phyloP scores from a whole-genome alignment of 495 filamentous ascomycete species.

The Daldinia caldariorum region DNA sequence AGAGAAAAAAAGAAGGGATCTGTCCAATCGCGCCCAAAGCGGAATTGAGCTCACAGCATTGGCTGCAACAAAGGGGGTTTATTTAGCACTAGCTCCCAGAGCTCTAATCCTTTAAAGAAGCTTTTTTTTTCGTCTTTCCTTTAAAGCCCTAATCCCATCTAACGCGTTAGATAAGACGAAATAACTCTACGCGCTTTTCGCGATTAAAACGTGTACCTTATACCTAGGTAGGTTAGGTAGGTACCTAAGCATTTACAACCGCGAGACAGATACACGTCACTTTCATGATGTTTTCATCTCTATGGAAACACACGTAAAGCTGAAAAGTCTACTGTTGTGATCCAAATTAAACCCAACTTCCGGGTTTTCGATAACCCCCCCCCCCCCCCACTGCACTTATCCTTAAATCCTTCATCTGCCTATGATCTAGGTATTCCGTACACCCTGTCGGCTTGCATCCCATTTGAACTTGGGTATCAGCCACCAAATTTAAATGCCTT shows the following conservation, averaged over 20 bases:
- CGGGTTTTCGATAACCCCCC: not conserved
- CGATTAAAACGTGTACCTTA: not conserved
- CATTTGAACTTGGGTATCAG: not conserved
- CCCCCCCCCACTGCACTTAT: too few relatives aligned
- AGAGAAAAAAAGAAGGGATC: conserved; percentile 31
- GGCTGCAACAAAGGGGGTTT: conserved; percentile 30
- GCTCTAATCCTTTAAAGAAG: not conserved
- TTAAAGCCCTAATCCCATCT: not conserved
- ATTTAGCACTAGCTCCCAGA: conserved; percentile 14
- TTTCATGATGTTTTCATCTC: too few relatives aligned
- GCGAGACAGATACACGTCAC: not conserved
- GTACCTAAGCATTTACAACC: not conserved
- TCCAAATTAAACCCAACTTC: not conserved
- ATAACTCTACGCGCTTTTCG: not conserved
- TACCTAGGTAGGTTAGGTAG: not conserved
- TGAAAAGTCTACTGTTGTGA: not conserved
- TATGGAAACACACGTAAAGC: too few relatives aligned
- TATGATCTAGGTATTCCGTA: not conserved
- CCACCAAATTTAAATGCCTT: not conserved
- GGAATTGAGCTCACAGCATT: conserved; percentile 26
- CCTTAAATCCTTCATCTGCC: not conserved
- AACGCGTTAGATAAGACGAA: not conserved
- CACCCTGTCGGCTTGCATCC: not conserved
- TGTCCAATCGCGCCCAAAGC: conserved; percentile 30
- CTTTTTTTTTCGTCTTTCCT: not conserved